A percentile compares a stretch with the other conserved stretches of the same genome.
Conservation (phyloP, 208 protist genomes). For the Crithidia thermophila region DNA sequence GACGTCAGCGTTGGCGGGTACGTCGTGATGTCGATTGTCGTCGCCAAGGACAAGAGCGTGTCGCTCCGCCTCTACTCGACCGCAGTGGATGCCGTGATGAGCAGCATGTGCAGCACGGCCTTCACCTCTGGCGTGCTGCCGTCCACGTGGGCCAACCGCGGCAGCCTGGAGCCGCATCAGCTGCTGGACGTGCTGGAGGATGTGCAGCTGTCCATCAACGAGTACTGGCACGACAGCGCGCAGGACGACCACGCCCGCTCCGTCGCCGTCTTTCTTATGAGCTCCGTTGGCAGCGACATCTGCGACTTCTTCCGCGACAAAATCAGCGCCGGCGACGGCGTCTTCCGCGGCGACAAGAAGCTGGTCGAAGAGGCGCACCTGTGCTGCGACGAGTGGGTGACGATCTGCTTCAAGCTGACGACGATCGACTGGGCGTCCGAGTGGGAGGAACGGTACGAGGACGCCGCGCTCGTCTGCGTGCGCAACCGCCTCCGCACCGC, state of each 20-base stretch:
- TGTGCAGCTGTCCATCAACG: constrained; percentile 69
- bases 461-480: constrained; percentile 57
- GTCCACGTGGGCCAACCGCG: constrained; percentile 50
- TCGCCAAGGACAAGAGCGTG: constrained; percentile 30
- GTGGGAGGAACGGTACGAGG: constrained; percentile 63
- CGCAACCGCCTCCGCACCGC: constrained; percentile 58
- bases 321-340: constrained; percentile 39
- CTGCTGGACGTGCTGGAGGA: constrained; percentile 82
- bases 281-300: constrained; percentile 69
- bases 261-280: constrained; percentile 81
- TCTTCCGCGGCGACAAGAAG: constrained; percentile 59
- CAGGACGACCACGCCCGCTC: constrained; percentile 77
- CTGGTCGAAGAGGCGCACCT: constrained; percentile 63
- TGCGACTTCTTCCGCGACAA: constrained; percentile 67
- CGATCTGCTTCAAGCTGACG: constrained; percentile 67
- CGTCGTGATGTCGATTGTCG: constrained; percentile 74
- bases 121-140: constrained; percentile 67
- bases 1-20: constrained; percentile 78
- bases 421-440: constrained; percentile 83
- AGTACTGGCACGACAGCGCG: constrained; percentile 86
- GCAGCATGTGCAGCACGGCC: constrained; percentile 77
- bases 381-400: constrained; percentile 81
- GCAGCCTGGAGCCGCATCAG: constrained; percentile 48
- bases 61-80: constrained; percentile 59
- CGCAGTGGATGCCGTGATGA: constrained; percentile 62